Evolutionary conservation across 2,329 filamentous ascomycete genomes (phyloP).

Genomic region (Pseudophaeomoniella oleicola): DNA sequence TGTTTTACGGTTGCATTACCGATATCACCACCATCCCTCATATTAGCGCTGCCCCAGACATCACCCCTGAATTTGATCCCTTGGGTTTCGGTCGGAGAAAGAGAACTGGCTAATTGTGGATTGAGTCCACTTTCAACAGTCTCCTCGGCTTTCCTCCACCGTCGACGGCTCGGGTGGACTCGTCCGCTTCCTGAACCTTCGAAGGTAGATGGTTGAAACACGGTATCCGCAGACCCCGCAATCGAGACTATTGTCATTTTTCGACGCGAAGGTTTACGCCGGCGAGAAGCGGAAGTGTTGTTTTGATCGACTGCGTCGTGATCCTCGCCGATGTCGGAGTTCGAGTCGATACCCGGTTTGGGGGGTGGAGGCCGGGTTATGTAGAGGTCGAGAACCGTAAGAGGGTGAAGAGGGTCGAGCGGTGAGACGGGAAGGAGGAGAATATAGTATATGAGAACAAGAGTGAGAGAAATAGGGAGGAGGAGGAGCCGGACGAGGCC

Average conservation of each 20-base stretch:
- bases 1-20: no score
- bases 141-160: not conserved
- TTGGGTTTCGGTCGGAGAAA: no score
- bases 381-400: not conserved
- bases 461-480: not conserved
- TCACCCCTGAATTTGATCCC: no score
- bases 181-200: not conserved
- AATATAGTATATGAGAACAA: not conserved
- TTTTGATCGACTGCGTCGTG: not conserved
- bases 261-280: not conserved
- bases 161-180: not conserved
- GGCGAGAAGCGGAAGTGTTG: not conserved
- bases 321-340: not conserved
- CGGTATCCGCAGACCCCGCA: not conserved
- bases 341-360: not conserved
- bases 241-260: not conserved
- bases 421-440: not conserved
- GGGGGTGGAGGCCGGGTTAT: not conserved
- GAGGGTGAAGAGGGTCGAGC: not conserved
- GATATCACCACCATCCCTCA: no score
- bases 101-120: no score
- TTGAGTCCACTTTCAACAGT: not conserved
- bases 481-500: not conserved
- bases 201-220: not conserved
- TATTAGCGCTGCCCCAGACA: no score